Conservation (phyloP, 495 filamentous ascomycete species). For the Talaromyces thailandensis region DNA sequence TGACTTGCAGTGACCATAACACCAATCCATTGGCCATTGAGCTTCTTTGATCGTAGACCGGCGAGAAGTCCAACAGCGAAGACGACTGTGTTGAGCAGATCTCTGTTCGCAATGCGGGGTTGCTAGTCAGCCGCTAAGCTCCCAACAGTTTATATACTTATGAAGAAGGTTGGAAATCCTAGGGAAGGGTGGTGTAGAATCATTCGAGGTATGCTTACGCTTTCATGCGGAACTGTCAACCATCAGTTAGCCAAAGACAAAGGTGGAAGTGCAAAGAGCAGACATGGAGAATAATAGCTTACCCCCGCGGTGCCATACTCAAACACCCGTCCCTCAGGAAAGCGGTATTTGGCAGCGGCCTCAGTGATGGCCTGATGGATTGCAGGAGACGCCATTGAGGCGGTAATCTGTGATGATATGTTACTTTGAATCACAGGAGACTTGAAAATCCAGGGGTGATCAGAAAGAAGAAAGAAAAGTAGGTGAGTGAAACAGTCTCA, state of each 20-base stretch:
- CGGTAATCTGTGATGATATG: conserved; percentile 8
- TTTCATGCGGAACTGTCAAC: conserved; percentile 64
- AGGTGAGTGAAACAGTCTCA: neutral
- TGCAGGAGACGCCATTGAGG: conserved; percentile 38
- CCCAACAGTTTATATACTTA: conserved; percentile 2
- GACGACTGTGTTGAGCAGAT: conserved; percentile 75
- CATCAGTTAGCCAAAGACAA: neutral
- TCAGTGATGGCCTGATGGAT: conserved; percentile 35
- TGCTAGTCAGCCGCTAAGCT: neutral
- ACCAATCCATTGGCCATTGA: conserved; percentile 83
- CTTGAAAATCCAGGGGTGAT: neutral
- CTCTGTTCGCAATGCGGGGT: conserved; percentile 20
- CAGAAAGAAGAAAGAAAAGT: neutral
- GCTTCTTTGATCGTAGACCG: conserved; percentile 80
- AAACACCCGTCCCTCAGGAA: conserved; percentile 63
- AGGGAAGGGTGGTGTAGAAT: neutral
- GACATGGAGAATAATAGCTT: conserved; percentile 17
- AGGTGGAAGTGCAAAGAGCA: conserved; percentile 2
- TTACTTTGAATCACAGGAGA: neutral
- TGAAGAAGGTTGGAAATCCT: neutral
- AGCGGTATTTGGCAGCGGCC: conserved; percentile 44
- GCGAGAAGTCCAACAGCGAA: conserved; percentile 87
- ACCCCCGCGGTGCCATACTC: conserved; percentile 93
- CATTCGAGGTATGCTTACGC: conserved; percentile 42
- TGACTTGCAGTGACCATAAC: conserved; percentile 99